Base-by-base conservation (phyloP, 2,329 filamentous ascomycete genomes). In the Hypoxylon sp. region DNA sequence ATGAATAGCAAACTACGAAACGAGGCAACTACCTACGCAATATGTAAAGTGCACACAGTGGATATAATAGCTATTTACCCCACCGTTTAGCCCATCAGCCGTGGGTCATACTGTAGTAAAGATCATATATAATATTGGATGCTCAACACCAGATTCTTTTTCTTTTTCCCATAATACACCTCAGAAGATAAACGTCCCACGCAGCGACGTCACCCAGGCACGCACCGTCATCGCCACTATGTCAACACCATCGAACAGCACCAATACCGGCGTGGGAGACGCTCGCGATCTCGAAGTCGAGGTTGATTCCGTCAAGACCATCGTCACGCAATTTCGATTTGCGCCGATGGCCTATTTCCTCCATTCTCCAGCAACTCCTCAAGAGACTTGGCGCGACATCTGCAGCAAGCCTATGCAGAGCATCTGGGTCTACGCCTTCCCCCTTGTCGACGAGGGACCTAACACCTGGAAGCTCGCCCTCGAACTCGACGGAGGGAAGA, bases 381-480 rank as follows among this genome's bases (percentile, higher is more conserved):
- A 25, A 2, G 13, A 34, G 4, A 41, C 7, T 25, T 63, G 52
- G 59, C 19, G 14, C 6, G 5, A 13, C 0, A 21, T 55, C 19
- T 63, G 41, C 28, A 25, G 48, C 7, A 17, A 50, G 19, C 2
- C 10, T 1, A n/a, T 59, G 3, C 3, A 11, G 0, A 28, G 30
- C 17, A 48, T 67, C 4, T 67, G 58, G 63, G 5, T 63, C 6
- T 63, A 28, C 23, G 53, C 59, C 7, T 17, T 48, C 2, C 53
- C 52, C 7, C 28, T 30, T 2, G 5, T 1, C n/a, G 53, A 59
- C n/a, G 0, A 1, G 7, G 19, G 19, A 3, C 34, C 63, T 3
- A 67, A 67, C 10, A 5, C 11, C 1, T 67, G 63, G 63, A 67
- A 59, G 48, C 36, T 67, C n/a, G 53, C 46, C 1, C 7, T 67